phyloP scores from a whole-genome alignment of 306 rosid genomes.

The Begonia peltatifolia region DNA sequence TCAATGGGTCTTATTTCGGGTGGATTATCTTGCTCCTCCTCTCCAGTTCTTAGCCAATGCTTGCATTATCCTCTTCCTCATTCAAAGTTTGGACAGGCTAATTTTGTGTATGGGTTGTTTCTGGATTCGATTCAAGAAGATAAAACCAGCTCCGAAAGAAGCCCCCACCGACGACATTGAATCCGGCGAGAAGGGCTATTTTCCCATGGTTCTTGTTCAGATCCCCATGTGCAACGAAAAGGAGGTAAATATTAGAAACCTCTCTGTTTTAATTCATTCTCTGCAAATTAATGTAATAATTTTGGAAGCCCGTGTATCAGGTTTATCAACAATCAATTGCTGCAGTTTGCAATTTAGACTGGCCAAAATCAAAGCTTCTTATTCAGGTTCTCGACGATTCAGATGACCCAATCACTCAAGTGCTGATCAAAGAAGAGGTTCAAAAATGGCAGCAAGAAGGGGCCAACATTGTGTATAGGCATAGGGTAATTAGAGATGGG shows the following conservation, averaged over 20 bases:
- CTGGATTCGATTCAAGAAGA: constrained; percentile 67
- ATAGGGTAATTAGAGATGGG: constrained; percentile 67
- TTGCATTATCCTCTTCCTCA: constrained; percentile 51
- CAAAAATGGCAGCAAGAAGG: constrained; percentile 74
- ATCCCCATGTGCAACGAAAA: constrained; percentile 96
- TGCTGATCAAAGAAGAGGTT: constrained; percentile 59
- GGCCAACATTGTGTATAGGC: constrained; percentile 58
- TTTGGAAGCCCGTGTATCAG: constrained; percentile 16
- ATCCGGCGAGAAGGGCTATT: constrained; percentile 52
- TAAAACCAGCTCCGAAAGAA: constrained; percentile 52
- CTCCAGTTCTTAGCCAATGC: constrained; percentile 61
- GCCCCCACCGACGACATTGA: constrained; percentile 40
- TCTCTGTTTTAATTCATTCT: neutral
- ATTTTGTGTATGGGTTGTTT: constrained; percentile 76
- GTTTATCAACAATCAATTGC: constrained; percentile 85
- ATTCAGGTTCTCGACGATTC: constrained; percentile 88
- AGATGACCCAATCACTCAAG: constrained; percentile 61
- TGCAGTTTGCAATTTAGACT: constrained; percentile 73
- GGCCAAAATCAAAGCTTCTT: constrained; percentile 63
- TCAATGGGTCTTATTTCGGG: constrained; percentile 53
- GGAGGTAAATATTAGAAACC: constrained; percentile 30
- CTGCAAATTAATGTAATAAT: constrained; percentile 4
- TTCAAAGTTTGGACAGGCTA: constrained; percentile 76
- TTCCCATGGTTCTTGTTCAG: constrained; percentile 86
- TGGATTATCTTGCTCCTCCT: constrained; percentile 73